Evolutionary conservation across 2,329 filamentous ascomycete species (phyloP).

Genomic region (Claviceps sp.): DNA sequence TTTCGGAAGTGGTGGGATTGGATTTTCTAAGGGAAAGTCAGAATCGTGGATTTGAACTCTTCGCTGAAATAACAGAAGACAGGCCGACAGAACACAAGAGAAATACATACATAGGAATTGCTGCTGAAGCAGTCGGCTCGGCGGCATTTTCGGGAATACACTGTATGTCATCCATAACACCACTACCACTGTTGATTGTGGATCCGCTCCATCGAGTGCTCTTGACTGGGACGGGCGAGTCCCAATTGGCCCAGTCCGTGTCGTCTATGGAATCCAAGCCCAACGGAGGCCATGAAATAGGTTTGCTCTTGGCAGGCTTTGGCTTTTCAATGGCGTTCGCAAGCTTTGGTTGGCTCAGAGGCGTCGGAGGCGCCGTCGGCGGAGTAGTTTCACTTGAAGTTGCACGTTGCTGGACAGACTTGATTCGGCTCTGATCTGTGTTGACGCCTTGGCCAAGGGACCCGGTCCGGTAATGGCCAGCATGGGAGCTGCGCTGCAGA

Average conservation of each 20-base stretch:
- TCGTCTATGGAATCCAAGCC: conserved; percentile 44
- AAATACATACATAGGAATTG: conserved; percentile 6
- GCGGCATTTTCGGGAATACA: conserved; percentile 33
- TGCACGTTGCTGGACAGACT: conserved; percentile 30
- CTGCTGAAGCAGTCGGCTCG: conserved; percentile 26
- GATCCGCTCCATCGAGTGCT: conserved; percentile 52
- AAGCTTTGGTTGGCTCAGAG: conserved; percentile 16
- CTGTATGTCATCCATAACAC: conserved; percentile 28
- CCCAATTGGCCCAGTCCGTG: conserved; percentile 54
- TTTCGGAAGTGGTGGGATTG: conserved; percentile 19
- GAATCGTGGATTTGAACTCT: not conserved
- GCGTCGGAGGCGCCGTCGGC: conserved; percentile 16
- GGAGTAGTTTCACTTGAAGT: conserved; percentile 28
- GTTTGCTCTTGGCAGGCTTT: conserved; percentile 33
- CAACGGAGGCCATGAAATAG: conserved; percentile 47
- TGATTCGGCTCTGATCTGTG: conserved; percentile 33
- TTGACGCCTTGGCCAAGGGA: conserved; percentile 7
- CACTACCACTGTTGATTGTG: conserved; percentile 31
- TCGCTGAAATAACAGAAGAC: not conserved
- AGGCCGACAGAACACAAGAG: not conserved
- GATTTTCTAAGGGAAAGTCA: conserved; percentile 12
- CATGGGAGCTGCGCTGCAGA: conserved; percentile 9
- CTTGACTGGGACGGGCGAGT: conserved; percentile 39
- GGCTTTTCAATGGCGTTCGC: conserved; percentile 17
- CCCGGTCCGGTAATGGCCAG: conserved; percentile 1